phyloP scores from a whole-genome alignment of 345 rosid genomes.

The Arabidopsis thaliana region DNA sequence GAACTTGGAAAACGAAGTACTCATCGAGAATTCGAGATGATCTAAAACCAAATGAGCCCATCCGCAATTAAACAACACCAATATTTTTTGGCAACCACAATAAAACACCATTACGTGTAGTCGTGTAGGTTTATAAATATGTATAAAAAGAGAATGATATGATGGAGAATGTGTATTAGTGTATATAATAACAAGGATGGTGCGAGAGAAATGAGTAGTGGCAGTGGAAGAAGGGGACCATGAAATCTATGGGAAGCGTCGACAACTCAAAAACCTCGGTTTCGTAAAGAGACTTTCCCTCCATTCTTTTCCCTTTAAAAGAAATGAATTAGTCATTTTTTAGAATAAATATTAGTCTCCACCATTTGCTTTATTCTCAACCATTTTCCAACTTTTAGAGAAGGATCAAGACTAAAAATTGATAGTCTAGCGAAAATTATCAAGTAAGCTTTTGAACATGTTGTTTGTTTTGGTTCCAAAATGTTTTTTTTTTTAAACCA shows the following conservation, averaged over 20 bases:
- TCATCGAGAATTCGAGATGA: slow-evolving; percentile 3
- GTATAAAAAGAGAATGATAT: slow-evolving; percentile 7
- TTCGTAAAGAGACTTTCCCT: slow-evolving; percentile 42
- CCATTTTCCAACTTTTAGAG: neutral
- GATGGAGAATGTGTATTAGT: slow-evolving; percentile 32
- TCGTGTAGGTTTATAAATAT: slow-evolving; percentile 2
- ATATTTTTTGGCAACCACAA: slow-evolving; percentile 15
- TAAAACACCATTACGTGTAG: slow-evolving; percentile 22
- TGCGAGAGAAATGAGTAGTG: slow-evolving; percentile 48
- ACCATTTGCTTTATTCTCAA: neutral
- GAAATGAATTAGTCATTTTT: neutral
- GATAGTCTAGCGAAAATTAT: neutral
- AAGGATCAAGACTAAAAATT: neutral
- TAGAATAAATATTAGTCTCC: neutral
- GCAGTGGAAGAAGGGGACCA: slow-evolving; percentile 50
- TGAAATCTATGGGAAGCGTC: slow-evolving; percentile 47
- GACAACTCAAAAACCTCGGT: slow-evolving; percentile 47
- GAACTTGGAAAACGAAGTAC: neutral
- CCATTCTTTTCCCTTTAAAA: neutral
- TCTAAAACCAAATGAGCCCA: slow-evolving; percentile 1
- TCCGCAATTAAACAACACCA: slow-evolving; percentile 5
- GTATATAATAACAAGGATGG: slow-evolving; percentile 40
- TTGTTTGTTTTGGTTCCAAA: neutral
- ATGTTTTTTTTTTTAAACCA: neutral
- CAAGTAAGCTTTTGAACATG: neutral